Percentiles rank a stretch among this genome's conserved stretches.
phyloP scores from a whole-genome alignment of 2,329 filamentous ascomycete species.

The Trematosphaeria pertusa region DNA sequence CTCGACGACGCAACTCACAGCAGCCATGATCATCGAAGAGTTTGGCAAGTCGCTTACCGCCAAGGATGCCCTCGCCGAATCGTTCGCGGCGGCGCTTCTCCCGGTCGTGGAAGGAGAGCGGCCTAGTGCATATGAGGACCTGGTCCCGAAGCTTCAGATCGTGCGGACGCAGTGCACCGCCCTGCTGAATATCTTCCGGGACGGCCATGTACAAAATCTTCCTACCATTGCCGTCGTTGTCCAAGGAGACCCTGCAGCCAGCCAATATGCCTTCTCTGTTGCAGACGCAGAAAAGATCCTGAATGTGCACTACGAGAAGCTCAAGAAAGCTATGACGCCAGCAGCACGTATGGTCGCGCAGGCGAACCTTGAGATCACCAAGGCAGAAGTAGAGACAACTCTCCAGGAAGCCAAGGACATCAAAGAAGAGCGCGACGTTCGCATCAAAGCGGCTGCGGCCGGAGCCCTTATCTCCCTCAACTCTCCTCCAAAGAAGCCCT shows the following conservation, averaged over 20 bases:
- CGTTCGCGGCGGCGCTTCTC: conserved; percentile 71
- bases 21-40: conserved; percentile 86
- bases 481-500: conserved; percentile 90
- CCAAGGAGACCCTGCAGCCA: conserved; percentile 90
- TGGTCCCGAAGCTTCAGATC: conserved; percentile 88
- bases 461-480: conserved; percentile 88
- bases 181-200: conserved; percentile 87
- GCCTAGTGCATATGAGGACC: conserved; percentile 83
- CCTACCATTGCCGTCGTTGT: conserved; percentile 88
- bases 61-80: conserved; percentile 59
- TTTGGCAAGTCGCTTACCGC: conserved; percentile 67
- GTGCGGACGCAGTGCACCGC: conserved; percentile 91
- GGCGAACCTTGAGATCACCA: conserved; percentile 79
- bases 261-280: conserved; percentile 90
- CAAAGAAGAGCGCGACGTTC: conserved; percentile 83
- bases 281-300: conserved; percentile 87
- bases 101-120: conserved; percentile 82
- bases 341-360: conserved; percentile 85
- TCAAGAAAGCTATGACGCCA: conserved; percentile 88
- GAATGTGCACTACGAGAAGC: conserved; percentile 80
- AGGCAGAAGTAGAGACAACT: conserved; percentile 70
- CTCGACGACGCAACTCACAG: conserved; percentile 84
- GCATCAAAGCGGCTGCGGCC: conserved; percentile 85
- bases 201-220: conserved; percentile 65
- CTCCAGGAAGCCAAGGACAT: conserved; percentile 80